phyloP scores from a whole-genome alignment of 2,329 filamentous ascomycete genomes.

The Pseudogymnoascus sp. region DNA sequence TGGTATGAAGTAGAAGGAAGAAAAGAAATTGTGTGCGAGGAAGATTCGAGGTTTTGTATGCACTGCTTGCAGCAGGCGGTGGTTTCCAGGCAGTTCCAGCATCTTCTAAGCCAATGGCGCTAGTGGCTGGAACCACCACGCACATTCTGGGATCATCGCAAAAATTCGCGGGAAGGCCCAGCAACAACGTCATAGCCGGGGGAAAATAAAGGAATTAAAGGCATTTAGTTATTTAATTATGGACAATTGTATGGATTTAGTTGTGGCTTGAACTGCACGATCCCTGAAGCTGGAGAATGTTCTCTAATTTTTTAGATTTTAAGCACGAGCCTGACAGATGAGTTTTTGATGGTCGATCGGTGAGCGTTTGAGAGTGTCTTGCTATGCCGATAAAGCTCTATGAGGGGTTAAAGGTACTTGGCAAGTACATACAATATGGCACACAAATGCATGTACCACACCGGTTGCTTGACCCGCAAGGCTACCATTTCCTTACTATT shows the following conservation, averaged over 20 bases:
- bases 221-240: not conserved
- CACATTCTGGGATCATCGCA: slow-evolving; percentile 4
- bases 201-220: not conserved
- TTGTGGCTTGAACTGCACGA: not conserved
- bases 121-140: not conserved
- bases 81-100: slow-evolving; percentile 8
- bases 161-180: not conserved
- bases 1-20: slow-evolving; percentile 8
- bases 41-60: slow-evolving; percentile 8
- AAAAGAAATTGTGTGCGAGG: slow-evolving; percentile 2
- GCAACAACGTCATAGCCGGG: not conserved
- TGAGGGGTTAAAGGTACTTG: not conserved
- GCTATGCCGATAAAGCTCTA: not conserved
- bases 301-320: not conserved
- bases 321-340: not conserved
- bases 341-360: not conserved
- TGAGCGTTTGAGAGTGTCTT: not conserved
- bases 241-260: not conserved
- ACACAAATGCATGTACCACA: not conserved
- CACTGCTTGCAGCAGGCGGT: not conserved
- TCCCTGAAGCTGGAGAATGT: not conserved
- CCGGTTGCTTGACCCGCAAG: not conserved
- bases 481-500: not conserved
- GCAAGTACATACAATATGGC: not conserved
- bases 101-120: slow-evolving; percentile 2